Evolutionary conservation across 371 early-diverging fungal species (phyloP), one percentile per base, ranked within the genome.

Genomic region (Circinella umbellata): DNA sequence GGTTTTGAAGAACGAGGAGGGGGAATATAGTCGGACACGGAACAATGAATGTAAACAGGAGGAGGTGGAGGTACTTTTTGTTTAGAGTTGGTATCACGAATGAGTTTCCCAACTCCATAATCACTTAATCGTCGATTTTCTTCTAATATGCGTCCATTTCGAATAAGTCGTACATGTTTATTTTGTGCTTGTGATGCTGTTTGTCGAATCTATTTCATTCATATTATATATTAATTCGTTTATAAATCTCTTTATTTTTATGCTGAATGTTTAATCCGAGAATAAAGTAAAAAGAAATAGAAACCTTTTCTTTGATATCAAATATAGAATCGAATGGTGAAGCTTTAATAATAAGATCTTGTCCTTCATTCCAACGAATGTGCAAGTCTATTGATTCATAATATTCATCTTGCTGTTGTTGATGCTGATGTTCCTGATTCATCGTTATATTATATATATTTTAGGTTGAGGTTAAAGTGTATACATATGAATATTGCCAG

Each of bases 141-240:
- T 61, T 80, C 78, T 8, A 83, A 66, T 7, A 83, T 74, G 55
- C 77, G 78, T n/a, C 81, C 84, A 38, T 78, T 71, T 47, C 79
- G 72, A 34, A 83, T 83, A 14, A 83, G 64, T 6, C 84, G 80
- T 54, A 83, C 54, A 49, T 83, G 74, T 62, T 80, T 83, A 53
- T 71, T 64, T 3, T 57, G 54, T 18, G 78, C 64, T 14, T 73
- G 57, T 15, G 78, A 73, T 20, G 68, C 51, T 0, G 71, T 65
- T 36, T 73, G 69, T 46, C 74, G 78, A 47, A 81, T 79, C 84
- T 83, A 73, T 0, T 27, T 27, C 27, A 27, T 27, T 27, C 27
- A 27, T 27, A 27, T 27, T 27, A 27, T 27, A 27, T 27, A 27
- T 27, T 27, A 27, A 27, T 27, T 27, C 27, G 2, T 27, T 2